phyloP scores from a whole-genome alignment of 1,284 basidiomycete genomes.

The Heliocybe sulcata region DNA sequence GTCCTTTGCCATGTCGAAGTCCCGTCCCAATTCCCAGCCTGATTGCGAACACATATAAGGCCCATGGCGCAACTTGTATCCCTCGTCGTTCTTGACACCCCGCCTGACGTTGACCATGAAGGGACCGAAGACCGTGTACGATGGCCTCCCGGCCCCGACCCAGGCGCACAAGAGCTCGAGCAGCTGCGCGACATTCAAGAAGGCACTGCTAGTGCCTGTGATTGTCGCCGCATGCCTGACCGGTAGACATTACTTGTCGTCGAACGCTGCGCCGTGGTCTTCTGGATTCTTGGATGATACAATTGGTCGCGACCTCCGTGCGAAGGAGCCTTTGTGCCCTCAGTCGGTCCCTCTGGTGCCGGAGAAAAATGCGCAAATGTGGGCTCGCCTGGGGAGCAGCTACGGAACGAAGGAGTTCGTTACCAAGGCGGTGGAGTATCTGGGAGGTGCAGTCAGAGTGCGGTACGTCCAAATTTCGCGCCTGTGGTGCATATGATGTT shows the following conservation, averaged over 20 bases:
- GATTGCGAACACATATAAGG: background rate
- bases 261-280: background rate
- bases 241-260: background rate
- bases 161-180: background rate
- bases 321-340: constrained; percentile 27
- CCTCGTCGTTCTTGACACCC: background rate
- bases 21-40: background rate
- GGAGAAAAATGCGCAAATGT: constrained; percentile 30
- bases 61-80: background rate
- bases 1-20: background rate
- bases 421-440: constrained; percentile 39
- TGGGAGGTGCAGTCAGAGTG: constrained; percentile 40
- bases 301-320: background rate
- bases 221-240: background rate
- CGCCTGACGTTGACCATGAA: background rate
- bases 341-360: constrained; percentile 38
- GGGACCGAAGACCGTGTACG: background rate
- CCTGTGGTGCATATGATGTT: background rate
- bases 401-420: constrained; percentile 38
- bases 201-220: background rate
- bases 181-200: background rate
- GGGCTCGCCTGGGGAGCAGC: constrained; percentile 29
- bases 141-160: background rate
- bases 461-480: constrained; percentile 15
- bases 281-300: background rate